These are phyloP conservation scores for Golubevia pallescens DNA, from an alignment of 1,284 basidiomycete genomes.

Conservation along the genomic window DNA sequence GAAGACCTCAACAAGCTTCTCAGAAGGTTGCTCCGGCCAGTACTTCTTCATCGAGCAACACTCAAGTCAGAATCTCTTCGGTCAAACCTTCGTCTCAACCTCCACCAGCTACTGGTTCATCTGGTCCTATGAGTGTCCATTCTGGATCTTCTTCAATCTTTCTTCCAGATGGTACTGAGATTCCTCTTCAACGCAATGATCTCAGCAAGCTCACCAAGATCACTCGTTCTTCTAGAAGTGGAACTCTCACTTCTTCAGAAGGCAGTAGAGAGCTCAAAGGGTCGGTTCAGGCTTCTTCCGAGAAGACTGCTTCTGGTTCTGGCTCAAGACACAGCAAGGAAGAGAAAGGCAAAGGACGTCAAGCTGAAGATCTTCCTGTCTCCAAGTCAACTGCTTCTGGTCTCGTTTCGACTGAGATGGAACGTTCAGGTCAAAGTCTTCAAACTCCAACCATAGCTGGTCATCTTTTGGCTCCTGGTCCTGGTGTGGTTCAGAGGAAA, in stretches of 20 bases:
- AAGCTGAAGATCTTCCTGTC: neutral
- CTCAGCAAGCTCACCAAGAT: constrained; percentile 35
- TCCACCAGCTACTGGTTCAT: constrained; percentile 19
- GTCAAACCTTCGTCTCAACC: constrained; percentile 16
- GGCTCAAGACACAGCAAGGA: neutral
- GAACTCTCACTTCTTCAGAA: constrained; percentile 3
- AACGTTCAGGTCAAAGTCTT: neutral
- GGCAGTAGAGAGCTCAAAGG: neutral
- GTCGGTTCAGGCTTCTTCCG: neutral
- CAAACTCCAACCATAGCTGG: constrained; percentile 19
- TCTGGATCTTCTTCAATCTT: constrained; percentile 18
- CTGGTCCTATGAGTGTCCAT: constrained; percentile 19
- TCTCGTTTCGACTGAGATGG: neutral
- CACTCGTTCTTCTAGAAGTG: constrained; percentile 12
- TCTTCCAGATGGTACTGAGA: constrained; percentile 20
- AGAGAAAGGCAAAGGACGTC: neutral
- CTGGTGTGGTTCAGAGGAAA: constrained; percentile 16
- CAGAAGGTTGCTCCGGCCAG: neutral
- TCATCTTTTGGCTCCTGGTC: constrained; percentile 18
- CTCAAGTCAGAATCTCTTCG: constrained; percentile 13
- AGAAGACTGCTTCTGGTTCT: neutral
- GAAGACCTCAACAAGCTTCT: too few relatives aligned
- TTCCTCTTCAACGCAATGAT: constrained; percentile 29
- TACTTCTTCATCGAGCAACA: neutral
- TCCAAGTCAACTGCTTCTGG: neutral